Percentiles rank a stretch among this genome's conserved stretches.
These are phyloP conservation scores for Alnus rubra DNA, from an alignment of 306 rosid species.

Conservation along the genomic window DNA sequence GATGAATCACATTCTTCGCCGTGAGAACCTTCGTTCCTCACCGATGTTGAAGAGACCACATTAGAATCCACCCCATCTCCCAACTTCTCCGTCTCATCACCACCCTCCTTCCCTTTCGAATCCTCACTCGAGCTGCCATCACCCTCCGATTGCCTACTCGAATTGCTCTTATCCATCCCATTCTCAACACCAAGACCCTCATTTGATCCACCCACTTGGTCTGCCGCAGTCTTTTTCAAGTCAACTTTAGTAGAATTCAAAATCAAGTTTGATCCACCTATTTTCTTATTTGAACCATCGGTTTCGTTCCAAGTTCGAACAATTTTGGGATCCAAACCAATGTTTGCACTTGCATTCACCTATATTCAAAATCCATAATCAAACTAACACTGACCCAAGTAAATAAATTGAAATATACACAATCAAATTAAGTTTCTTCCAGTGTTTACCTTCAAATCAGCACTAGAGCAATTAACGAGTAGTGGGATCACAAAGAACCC, in stretches of 20 bases:
- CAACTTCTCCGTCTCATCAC: conserved; percentile 22
- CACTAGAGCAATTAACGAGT: conserved; percentile 28
- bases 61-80: conserved; percentile 16
- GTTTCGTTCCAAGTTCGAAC: too few relatives aligned
- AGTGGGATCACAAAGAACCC: conserved; percentile 33
- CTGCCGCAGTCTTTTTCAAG: conserved; percentile 16
- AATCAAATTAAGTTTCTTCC: not conserved
- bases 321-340: not conserved
- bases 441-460: conserved; percentile 40
- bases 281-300: not conserved
- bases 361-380: conserved; percentile 21
- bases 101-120: not conserved
- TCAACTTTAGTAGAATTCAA: conserved; percentile 10
- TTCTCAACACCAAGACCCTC: conserved; percentile 5
- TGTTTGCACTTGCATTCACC: conserved; percentile 31
- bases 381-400: conserved; percentile 5
- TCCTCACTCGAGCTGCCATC: conserved; percentile 4
- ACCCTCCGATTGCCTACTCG: conserved; percentile 22
- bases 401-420: not conserved
- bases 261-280: conserved; percentile 1
- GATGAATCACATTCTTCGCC: conserved; percentile 50
- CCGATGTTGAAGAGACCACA: conserved; percentile 4
- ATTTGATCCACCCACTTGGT: conserved; percentile 23
- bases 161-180: conserved; percentile 22
- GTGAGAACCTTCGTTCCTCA: conserved; percentile 26